Evolutionary conservation across 805 yeast genomes (phyloP), one percentile per base, ranked within the genome.

Genomic region (Myxozyma melibiosi): DNA sequence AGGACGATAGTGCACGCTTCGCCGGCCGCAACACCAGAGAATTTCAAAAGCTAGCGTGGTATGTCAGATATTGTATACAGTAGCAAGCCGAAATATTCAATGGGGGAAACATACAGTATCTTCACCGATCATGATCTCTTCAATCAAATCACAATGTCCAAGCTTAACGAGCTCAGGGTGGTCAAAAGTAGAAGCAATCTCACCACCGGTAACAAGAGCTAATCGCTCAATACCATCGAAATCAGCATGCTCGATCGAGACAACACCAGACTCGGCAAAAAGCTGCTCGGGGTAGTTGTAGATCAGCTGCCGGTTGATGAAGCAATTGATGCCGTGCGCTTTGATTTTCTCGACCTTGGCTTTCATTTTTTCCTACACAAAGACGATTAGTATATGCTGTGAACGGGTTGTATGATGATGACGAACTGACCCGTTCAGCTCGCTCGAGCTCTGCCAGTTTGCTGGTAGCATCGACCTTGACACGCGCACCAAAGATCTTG

Each of bases 241-340:
- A 73, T 94, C 99, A 14, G 99, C 98, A 71, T 94, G 99, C 74
- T 94, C 99, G 63, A 94, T 90, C 22, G 97, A 84, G 73, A 89
- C 91, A 67, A 94, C 88, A 53, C 84, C 83, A 41, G 90, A 74
- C 66, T 92, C 99, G 4, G 96, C 81, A 69, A 94, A 88, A 65
- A 94, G 79, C 74, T 89, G 97, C 75, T 94, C 99, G 25, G 99
- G 99, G 81, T 92, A 94, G 76, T 94, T 97, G 75, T 94, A 94
- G 69, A 94, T 94, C 69, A 94, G 81, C 76, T 94, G 99, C 70
- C 99, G 84, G 77, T 94, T 94, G 66, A 94, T 90, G 72, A 94
- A 94, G 67, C 92, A 84, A 72, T 89, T 88, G 70, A 89, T 84
- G 54, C 88, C 88, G 71, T 89, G 95, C 65, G 84, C 84, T 70